Evolutionary conservation across 225 moss, liverwort and hornwort species (phyloP).

Genomic region (Takakia lepidozioides): DNA sequence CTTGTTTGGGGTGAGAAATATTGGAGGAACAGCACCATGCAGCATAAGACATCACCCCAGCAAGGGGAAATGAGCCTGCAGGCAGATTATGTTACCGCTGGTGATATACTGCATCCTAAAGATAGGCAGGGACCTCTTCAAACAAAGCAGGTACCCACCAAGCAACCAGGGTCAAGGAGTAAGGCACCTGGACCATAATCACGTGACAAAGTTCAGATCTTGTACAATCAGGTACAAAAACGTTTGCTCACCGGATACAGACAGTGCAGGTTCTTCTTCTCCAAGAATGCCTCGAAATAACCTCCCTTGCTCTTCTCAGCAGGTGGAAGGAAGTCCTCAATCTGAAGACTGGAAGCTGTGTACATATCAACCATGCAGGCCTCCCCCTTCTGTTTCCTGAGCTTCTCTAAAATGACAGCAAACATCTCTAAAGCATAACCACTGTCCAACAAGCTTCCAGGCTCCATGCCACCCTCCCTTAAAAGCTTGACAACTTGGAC

Average conservation of each 20-base stretch:
- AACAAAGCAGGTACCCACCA: too few relatives aligned
- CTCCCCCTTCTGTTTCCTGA: conserved; percentile 75
- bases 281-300: conserved; percentile 62
- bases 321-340: conserved; percentile 59
- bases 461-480: conserved; percentile 55
- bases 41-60: too few relatives aligned
- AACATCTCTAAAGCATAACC: conserved; percentile 58
- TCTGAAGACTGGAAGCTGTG: conserved; percentile 59
- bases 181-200: too few relatives aligned
- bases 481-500: conserved; percentile 61
- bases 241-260: conserved; percentile 82
- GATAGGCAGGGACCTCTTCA: too few relatives aligned
- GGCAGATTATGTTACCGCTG: too few relatives aligned
- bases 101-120: too few relatives aligned
- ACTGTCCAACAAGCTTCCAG: conserved; percentile 46
- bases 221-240: too few relatives aligned
- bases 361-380: conserved; percentile 58
- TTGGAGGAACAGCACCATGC: too few relatives aligned
- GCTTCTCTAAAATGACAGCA: conserved; percentile 56
- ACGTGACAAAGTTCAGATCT: too few relatives aligned
- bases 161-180: too few relatives aligned
- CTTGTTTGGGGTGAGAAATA: too few relatives aligned
- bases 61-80: too few relatives aligned
- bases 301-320: conserved; percentile 40
- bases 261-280: conserved; percentile 50